These are phyloP conservation scores for Podosphaera aphanis DNA, from an alignment of 2,329 filamentous ascomycete genomes.

Conservation along the genomic window DNA sequence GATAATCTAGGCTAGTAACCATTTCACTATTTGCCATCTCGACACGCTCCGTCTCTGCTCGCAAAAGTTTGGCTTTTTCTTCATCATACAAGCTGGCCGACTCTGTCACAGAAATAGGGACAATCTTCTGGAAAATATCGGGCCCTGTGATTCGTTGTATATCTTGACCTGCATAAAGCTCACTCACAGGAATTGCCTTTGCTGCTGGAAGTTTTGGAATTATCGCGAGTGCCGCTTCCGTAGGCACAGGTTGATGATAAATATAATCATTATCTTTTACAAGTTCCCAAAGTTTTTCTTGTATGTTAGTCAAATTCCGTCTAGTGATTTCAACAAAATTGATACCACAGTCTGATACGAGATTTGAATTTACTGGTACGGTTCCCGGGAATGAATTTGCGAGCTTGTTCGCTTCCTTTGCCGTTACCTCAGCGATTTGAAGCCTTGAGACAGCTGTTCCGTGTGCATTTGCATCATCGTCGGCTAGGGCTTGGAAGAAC, in stretches of 20 bases:
- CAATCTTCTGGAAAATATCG: constrained; percentile 89
- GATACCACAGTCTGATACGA: constrained; percentile 54
- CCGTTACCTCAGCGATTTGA: constrained; percentile 54
- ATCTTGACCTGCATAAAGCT: constrained; percentile 89
- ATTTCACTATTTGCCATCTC: constrained; percentile 88
- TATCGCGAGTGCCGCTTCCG: constrained; percentile 55
- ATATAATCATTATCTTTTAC: constrained; percentile 95
- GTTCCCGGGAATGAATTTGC: constrained; percentile 62
- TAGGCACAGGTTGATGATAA: constrained; percentile 80
- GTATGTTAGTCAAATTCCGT: constrained; percentile 55
- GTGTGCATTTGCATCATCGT: constrained; percentile 71
- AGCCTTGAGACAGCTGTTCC: constrained; percentile 67
- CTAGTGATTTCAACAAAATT: constrained; percentile 62
- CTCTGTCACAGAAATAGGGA: constrained; percentile 87
- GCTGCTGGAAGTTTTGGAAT: constrained; percentile 84
- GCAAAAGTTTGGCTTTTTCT: constrained; percentile 86
- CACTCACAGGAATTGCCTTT: constrained; percentile 90
- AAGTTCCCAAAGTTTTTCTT: constrained; percentile 55
- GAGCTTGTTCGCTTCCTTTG: constrained; percentile 53
- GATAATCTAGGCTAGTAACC: constrained; percentile 80
- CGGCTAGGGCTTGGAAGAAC: constrained; percentile 78
- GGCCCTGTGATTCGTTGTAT: constrained; percentile 92
- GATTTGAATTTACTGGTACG: constrained; percentile 58
- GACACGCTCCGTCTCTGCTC: constrained; percentile 81
- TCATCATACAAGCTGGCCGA: constrained; percentile 94